phyloP scores from a whole-genome alignment of 2,329 filamentous ascomycete genomes.

The Colletotrichum eremochloae region DNA sequence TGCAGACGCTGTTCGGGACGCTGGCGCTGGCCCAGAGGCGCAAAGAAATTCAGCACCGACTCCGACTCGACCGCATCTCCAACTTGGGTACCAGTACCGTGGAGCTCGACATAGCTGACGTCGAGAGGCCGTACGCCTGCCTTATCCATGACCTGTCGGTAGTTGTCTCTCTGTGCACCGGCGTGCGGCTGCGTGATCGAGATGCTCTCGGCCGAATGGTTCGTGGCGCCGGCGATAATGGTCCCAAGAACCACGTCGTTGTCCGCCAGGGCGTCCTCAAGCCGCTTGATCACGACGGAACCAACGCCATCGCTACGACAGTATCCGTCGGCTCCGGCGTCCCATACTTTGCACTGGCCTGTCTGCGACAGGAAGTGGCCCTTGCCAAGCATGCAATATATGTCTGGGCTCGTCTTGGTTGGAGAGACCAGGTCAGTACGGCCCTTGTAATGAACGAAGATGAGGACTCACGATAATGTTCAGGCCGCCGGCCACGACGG shows the following conservation, averaged over 20 bases:
- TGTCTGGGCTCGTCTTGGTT: conserved; percentile 48
- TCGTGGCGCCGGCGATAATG: conserved; percentile 52
- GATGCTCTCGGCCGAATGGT: conserved; percentile 57
- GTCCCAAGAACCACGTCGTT: conserved; percentile 55
- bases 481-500: conserved; percentile 55
- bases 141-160: conserved; percentile 47
- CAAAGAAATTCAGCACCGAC: conserved; percentile 40
- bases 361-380: conserved; percentile 11
- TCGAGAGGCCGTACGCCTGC: conserved; percentile 48
- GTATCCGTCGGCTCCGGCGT: conserved; percentile 61
- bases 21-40: not conserved
- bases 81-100: conserved; percentile 56
- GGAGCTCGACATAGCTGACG: conserved; percentile 51
- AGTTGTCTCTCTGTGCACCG: conserved; percentile 44
- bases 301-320: conserved; percentile 57
- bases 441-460: too few relatives aligned
- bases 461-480: conserved; percentile 37
- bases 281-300: conserved; percentile 59
- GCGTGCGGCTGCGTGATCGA: conserved; percentile 51
- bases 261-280: conserved; percentile 58
- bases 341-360: conserved; percentile 50
- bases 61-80: conserved; percentile 47
- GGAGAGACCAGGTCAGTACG: too few relatives aligned
- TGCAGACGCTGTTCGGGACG: conserved; percentile 5
- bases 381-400: not conserved